Evolutionary conservation across 306 rosid genomes (phyloP), one percentile per base, ranked within the genome.

Genomic region (Astragalus glycyphyllos): DNA sequence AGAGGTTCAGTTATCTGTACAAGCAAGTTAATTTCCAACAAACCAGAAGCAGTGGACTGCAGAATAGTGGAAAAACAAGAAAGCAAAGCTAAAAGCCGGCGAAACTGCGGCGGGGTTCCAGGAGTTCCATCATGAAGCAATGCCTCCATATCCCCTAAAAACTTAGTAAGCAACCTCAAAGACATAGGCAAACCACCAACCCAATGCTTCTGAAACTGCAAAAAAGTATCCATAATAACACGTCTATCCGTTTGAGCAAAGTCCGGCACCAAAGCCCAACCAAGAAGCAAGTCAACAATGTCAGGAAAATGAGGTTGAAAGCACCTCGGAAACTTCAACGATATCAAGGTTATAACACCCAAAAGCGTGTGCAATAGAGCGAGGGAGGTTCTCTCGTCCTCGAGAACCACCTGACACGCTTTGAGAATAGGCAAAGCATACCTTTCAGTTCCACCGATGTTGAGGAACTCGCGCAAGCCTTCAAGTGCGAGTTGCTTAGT

Each of bases 181-280:
- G 98, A 88, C 81, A 92, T 86, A 34, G 89, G 77, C 73, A 92
- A 78, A 55, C 83, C 86, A 81, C 97, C 91, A 73, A 92, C 97
- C 98, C 98, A 92, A 32, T 92, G 91, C 77, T 85, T 90, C 89
- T 92, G 98, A 86, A 88, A 92, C 81, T 88, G 96, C 87, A 88
- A 82, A 75, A 92, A 92, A 71, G 90, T 82, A 74, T 90, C 88
- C 91, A 92, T 82, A 66, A 92, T 92, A 64, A 86, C 84, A 46
- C 65, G 76, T 76, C 89, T 84, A 79, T 92, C 93, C 5, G 89
- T 62, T 34, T 84, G 85, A 4, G 83, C 82, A 53, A 92, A 87
- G 82, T 90, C 91, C 0, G 97, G 98, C 51, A 90, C 82, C 85
- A 90, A 82, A 4, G 96, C 93, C 96, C 96, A 92, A 54, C 96